Conservation (phyloP, 495 filamentous ascomycete species). For the Neurospora discreta region DNA sequence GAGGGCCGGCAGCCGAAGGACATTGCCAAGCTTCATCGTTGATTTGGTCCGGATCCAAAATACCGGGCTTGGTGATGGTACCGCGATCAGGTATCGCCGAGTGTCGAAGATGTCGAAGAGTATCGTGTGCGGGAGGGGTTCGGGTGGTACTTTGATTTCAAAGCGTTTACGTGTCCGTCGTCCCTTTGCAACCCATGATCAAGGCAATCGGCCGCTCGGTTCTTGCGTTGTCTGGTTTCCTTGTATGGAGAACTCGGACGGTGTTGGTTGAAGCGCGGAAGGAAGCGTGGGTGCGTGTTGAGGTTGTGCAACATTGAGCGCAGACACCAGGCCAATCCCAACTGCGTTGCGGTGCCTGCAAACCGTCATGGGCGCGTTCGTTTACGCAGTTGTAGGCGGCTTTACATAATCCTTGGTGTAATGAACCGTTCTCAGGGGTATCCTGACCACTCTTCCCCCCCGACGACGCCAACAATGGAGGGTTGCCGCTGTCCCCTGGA, state of each 20-base stretch:
- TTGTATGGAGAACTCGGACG: neutral
- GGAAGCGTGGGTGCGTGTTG: too few species aligned
- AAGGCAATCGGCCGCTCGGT: neutral
- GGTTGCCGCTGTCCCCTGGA: neutral
- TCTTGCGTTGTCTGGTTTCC: neutral
- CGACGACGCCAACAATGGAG: neutral
- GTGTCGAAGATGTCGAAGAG: neutral
- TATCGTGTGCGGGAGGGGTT: neutral
- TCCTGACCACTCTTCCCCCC: neutral
- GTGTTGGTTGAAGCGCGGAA: neutral
- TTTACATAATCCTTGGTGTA: neutral
- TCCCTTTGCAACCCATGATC: neutral
- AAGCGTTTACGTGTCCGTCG: neutral
- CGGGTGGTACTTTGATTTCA: neutral
- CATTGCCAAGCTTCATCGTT: conserved; percentile 27
- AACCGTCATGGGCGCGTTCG: neutral
- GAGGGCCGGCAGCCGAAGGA: conserved; percentile 30
- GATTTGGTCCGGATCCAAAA: neutral
- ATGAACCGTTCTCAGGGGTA: neutral
- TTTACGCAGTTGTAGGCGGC: neutral
- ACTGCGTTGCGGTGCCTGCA: neutral
- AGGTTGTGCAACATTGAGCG: neutral
- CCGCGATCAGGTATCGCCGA: neutral
- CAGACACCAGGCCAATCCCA: neutral
- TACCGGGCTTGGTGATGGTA: neutral